These are phyloP conservation scores for Vitis cinerea DNA, from an alignment of 164 flowering plant genomes.

Conservation along the genomic window DNA sequence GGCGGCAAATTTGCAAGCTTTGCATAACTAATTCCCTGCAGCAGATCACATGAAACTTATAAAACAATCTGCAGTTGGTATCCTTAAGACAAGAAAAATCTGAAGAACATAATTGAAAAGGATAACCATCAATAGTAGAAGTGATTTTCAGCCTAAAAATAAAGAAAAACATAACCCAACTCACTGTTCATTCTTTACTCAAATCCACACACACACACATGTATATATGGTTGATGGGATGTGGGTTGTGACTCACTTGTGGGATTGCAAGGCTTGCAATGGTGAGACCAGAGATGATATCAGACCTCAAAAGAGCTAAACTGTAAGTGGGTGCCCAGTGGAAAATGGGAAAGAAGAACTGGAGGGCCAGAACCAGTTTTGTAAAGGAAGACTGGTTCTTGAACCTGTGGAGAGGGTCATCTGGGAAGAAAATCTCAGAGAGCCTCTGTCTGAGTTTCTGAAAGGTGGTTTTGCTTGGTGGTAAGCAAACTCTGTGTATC, in stretches of 20 bases:
- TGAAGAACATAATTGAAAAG: not conserved
- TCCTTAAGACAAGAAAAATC: not conserved
- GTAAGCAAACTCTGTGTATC: conserved; percentile 64
- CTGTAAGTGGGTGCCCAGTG: conserved; percentile 58
- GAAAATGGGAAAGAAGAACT: conserved; percentile 74
- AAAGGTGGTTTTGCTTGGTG: conserved; percentile 50
- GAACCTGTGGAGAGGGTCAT: conserved; percentile 74
- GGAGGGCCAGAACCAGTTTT: conserved; percentile 57
- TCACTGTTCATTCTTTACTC: conserved; percentile 3
- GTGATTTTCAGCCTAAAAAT: not conserved
- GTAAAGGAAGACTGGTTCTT: conserved; percentile 48
- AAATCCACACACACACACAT: no score
- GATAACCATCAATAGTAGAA: not conserved
- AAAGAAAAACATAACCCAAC: conserved; percentile 3
- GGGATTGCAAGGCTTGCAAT: conserved; percentile 85
- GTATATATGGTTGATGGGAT: no score
- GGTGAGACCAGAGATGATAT: conserved; percentile 70
- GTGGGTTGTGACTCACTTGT: conserved; percentile 37
- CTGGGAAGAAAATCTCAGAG: conserved; percentile 87
- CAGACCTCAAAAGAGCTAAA: conserved; percentile 49
- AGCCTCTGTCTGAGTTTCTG: conserved; percentile 57
- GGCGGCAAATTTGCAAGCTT: conserved; percentile 79
- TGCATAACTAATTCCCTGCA: conserved; percentile 80
- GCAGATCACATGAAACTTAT: not conserved
- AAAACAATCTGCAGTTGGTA: not conserved